Evolutionary conservation across 129 eudicot species (phyloP).

Genomic region (Chrysanthemum makinoi): DNA sequence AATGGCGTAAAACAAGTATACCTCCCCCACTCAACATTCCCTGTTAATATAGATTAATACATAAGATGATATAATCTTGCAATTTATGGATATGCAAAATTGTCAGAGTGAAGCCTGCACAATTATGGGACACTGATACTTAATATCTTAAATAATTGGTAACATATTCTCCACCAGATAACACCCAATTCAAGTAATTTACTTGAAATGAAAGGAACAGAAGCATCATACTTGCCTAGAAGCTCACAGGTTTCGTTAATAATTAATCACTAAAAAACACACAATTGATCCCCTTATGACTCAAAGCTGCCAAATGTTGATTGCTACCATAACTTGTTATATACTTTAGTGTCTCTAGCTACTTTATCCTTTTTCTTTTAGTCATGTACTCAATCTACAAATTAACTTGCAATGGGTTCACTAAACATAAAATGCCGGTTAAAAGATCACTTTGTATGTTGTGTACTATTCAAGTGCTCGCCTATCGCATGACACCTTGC

Average conservation of each 20-base stretch:
- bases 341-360: no score
- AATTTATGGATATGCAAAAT: constrained; percentile 1
- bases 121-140: not conserved
- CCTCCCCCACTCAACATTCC: constrained; percentile 27
- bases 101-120: not conserved
- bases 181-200: constrained; percentile 8
- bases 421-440: no score
- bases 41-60: not conserved
- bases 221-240: constrained; percentile 13
- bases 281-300: not conserved
- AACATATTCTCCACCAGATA: constrained; percentile 19
- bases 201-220: constrained; percentile 26
- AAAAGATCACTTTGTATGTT: no score
- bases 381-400: no score
- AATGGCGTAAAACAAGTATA: not conserved
- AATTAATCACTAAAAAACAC: not conserved
- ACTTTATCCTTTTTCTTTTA: no score
- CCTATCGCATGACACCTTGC: no score
- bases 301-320: no score
- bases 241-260: not conserved
- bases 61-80: not conserved
- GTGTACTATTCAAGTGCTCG: no score
- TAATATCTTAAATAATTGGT: not conserved
- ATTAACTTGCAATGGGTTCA: no score
- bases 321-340: no score